Conservation (phyloP, 116 monocot species). For the Dioscorea cayenensis region DNA sequence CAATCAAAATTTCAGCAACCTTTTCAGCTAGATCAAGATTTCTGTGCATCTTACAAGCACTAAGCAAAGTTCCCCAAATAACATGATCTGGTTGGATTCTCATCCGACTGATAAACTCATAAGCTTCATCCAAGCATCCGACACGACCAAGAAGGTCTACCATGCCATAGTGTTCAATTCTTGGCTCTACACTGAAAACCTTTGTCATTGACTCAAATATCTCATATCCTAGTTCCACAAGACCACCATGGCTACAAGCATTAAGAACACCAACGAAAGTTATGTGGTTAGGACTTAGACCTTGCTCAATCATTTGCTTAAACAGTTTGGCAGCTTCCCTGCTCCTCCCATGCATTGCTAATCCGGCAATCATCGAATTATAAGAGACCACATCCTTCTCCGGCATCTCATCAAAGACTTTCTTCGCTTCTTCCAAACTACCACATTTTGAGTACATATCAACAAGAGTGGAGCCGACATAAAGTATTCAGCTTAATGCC, state of each 20-base stretch:
- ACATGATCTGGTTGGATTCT: slow-evolving; percentile 42
- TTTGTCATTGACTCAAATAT: slow-evolving; percentile 35
- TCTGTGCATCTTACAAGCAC: slow-evolving; percentile 45
- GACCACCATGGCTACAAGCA: slow-evolving; percentile 59
- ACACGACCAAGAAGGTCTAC: slow-evolving; percentile 53
- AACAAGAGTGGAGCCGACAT: slow-evolving; percentile 42
- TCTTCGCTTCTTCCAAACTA: slow-evolving; percentile 32
- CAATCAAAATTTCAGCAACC: slow-evolving; percentile 22
- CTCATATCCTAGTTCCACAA: slow-evolving; percentile 39
- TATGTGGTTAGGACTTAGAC: slow-evolving; percentile 10
- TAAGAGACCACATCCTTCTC: slow-evolving; percentile 35
- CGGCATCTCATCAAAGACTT: slow-evolving; percentile 21
- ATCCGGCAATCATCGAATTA: slow-evolving; percentile 48
- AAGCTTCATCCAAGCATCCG: slow-evolving; percentile 37
- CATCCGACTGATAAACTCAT: slow-evolving; percentile 34
- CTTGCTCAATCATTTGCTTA: slow-evolving; percentile 3
- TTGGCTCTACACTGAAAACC: slow-evolving; percentile 22
- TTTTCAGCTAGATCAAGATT: slow-evolving; percentile 29
- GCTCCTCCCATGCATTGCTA: slow-evolving; percentile 39
- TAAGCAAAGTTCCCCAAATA: slow-evolving; percentile 41
- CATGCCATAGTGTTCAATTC: slow-evolving; percentile 56
- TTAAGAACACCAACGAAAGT: slow-evolving; percentile 33
- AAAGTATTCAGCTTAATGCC: slow-evolving; percentile 21
- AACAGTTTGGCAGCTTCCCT: slow-evolving; percentile 32
- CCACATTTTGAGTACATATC: slow-evolving; percentile 58